A percentile compares a stretch with the other conserved stretches of the same genome.
phyloP scores from a whole-genome alignment of 805 yeast genomes.

The Candida argentea region DNA sequence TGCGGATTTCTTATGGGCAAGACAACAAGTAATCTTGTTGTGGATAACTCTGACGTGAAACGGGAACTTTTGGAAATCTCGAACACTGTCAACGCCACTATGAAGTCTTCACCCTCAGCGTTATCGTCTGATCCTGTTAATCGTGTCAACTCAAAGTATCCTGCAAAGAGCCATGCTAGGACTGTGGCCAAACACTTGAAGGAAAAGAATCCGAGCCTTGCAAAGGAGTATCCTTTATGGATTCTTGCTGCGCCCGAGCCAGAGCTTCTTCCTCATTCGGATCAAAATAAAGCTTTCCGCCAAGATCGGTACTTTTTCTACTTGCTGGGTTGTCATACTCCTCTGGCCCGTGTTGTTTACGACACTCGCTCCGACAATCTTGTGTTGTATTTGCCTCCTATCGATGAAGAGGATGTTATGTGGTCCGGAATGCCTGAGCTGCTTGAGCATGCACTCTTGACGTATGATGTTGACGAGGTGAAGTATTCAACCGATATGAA shows the following conservation, averaged over 20 bases:
- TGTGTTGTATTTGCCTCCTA: conserved; percentile 68
- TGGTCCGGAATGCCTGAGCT: conserved; percentile 90
- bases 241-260: conserved; percentile 53
- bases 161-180: conserved; percentile 63
- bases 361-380: conserved; percentile 43
- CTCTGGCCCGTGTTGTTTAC: conserved; percentile 64
- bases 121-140: conserved; percentile 7
- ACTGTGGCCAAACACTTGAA: neutral
- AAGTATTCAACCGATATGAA: conserved; percentile 34
- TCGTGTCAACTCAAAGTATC: conserved; percentile 53
- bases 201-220: neutral
- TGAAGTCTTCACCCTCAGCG: conserved; percentile 1
- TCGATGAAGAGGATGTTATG: conserved; percentile 85
- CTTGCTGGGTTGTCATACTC: conserved; percentile 71
- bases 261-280: conserved; percentile 64
- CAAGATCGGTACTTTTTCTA: conserved; percentile 90
- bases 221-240: neutral
- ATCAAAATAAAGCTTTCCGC: conserved; percentile 67
- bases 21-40: no score
- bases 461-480: conserved; percentile 79
- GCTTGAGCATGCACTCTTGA: conserved; percentile 49
- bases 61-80: no score
- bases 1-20: no score
- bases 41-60: no score
- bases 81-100: conserved; percentile 1